Conservation (phyloP, 2,329 filamentous ascomycete species). For the Drechslerella coelobrocha region DNA sequence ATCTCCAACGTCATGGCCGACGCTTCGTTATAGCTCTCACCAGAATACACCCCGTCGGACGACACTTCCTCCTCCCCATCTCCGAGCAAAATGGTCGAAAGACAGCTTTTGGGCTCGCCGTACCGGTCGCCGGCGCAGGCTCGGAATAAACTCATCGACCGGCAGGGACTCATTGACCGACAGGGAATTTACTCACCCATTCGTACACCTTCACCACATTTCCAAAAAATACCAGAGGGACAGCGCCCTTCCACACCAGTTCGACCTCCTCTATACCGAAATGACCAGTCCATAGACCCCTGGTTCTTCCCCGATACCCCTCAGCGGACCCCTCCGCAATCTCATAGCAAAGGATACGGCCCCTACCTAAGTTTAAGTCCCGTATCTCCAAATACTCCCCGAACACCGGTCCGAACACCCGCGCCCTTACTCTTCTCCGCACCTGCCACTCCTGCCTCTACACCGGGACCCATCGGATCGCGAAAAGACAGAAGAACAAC, state of each 20-base stretch:
- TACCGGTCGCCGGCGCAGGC: conserved; percentile 37
- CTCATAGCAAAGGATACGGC: conserved; percentile 34
- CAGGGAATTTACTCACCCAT: conserved; percentile 43
- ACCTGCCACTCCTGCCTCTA: conserved; percentile 37
- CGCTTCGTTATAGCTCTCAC: conserved; percentile 33
- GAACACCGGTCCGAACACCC: conserved; percentile 32
- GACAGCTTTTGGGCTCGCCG: conserved; percentile 43
- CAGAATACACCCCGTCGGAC: conserved; percentile 9
- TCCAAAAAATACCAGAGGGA: conserved; percentile 15
- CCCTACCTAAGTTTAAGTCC: conserved; percentile 26
- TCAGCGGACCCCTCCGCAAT: conserved; percentile 27
- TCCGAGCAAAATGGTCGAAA: conserved; percentile 33
- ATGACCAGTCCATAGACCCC: conserved; percentile 18
- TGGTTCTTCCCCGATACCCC: conserved; percentile 39
- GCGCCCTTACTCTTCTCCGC: conserved; percentile 42
- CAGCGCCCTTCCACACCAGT: conserved; percentile 33
- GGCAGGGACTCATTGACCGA: conserved; percentile 15
- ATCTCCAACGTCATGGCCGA: conserved; percentile 45
- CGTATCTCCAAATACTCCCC: conserved; percentile 12
- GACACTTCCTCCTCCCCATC: conserved; percentile 5
- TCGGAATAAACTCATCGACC: conserved; percentile 26
- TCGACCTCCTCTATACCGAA: conserved; percentile 32
- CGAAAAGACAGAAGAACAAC: conserved; percentile 43
- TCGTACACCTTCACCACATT: conserved; percentile 42
- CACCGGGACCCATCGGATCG: conserved; percentile 35